Evolutionary conservation across 169 alveolate genomes (phyloP), one percentile per base, ranked within the genome.

Genomic region (Theileria parva): DNA sequence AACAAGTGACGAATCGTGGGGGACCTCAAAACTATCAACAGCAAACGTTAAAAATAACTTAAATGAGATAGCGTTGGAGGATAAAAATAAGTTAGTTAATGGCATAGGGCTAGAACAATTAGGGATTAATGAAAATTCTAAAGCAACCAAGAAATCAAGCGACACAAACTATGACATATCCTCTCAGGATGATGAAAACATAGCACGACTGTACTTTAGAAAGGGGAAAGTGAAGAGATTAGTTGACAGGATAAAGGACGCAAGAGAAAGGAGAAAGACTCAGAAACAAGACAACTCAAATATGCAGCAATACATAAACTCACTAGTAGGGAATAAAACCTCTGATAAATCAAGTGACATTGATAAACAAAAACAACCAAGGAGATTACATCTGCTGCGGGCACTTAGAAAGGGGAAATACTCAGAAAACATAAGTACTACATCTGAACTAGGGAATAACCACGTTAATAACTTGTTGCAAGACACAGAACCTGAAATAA

Each of bases 241-340:
- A 27, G 27, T 68, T 27, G 60, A 44, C 6, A 68, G 63, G 61
- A 37, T 68, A n/a, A 68, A 23, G 37, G 77, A 44, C 17, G 34
- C 51, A 37, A 68, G 64, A 23, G 77, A 68, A 23, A 17, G 77
- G 7, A 68, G 64, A 44, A 68, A 37, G 25, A 21, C 17, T 6
- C 77, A 68, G 77, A 51, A 51, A 61, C 64, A 68, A 23, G 71
- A 63, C 50, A 63, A 30, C 50, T 63, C 71, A 39, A 21, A 7
- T 39, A 63, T 63, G 71, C 71, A 63, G 11, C 19, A 27, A 39
- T 63, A 63, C 21, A 15, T 63, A 21, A 63, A 21, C 50, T 28
- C 71, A 6, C 50, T 63, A 1, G 71, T 63, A 19, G 21, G 15
- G 2, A 63, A 23, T 21, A 25, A 23, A 7, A 13, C 53, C 1